Percentiles rank a stretch among this genome's conserved stretches.
phyloP scores from a whole-genome alignment of 257 asterid species.

The Nicotiana benthamiana region DNA sequence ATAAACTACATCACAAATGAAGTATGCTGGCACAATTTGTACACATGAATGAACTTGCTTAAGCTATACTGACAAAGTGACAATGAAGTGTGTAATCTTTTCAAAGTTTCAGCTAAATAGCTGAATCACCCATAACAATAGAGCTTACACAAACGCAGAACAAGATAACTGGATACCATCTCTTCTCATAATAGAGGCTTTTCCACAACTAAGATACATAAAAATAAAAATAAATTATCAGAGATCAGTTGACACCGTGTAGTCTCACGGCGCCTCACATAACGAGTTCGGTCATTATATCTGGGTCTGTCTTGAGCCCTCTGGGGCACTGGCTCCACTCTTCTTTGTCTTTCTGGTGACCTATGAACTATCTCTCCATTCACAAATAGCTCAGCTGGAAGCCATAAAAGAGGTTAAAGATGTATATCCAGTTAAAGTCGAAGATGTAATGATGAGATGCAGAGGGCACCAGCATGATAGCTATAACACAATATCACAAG shows the following conservation, averaged over 20 bases:
- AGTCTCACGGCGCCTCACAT: constrained; percentile 70
- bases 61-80: background rate
- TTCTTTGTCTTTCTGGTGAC: constrained; percentile 90
- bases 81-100: too few species aligned
- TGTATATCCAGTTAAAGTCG: background rate
- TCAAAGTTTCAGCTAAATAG: background rate
- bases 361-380: constrained; percentile 89
- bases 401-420: background rate
- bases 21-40: background rate
- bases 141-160: background rate
- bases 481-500: background rate
- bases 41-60: background rate
- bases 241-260: constrained; percentile 24
- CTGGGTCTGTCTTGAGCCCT: constrained; percentile 84
- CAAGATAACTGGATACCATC: background rate
- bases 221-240: background rate
- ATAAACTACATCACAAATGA: background rate
- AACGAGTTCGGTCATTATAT: constrained; percentile 81
- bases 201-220: background rate
- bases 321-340: constrained; percentile 90
- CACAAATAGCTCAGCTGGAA: constrained; percentile 69
- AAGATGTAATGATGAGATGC: background rate
- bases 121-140: background rate
- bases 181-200: background rate
- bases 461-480: background rate